These are phyloP conservation scores for Guadua angustifolia DNA, from an alignment of 176 grass and related monocot genomes.

Conservation along the genomic window DNA sequence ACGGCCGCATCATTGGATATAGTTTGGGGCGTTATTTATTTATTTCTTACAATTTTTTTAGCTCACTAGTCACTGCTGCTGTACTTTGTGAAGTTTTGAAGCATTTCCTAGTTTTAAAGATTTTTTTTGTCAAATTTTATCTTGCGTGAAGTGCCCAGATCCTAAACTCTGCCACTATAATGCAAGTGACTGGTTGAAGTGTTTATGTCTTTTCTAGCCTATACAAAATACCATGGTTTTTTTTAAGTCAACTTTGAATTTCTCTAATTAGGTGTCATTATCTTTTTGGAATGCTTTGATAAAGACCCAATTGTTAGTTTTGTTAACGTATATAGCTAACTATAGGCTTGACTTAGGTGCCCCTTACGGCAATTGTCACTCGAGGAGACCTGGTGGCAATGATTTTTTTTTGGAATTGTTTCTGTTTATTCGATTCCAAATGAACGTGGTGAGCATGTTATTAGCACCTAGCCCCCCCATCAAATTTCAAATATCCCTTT, in stretches of 20 bases:
- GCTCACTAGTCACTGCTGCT: not conserved
- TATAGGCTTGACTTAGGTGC: not conserved
- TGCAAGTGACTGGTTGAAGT: not conserved
- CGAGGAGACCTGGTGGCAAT: not conserved
- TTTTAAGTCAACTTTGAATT: constrained; percentile 15
- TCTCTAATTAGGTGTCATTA: constrained; percentile 15
- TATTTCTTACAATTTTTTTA: not conserved
- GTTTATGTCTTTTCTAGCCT: not conserved
- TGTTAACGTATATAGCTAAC: not conserved
- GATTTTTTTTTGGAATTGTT: not conserved
- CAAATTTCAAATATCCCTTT: not conserved
- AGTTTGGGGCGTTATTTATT: constrained; percentile 15
- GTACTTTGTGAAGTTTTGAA: constrained; percentile 25
- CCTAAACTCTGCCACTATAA: not conserved
- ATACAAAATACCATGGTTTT: not conserved
- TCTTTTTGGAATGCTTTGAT: constrained; percentile 20
- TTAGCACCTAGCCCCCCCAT: not conserved
- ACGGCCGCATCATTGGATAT: not conserved
- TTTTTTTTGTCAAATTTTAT: not conserved
- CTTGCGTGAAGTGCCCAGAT: not conserved
- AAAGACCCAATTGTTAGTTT: not conserved
- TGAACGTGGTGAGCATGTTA: constrained; percentile 9
- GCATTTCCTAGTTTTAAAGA: not conserved
- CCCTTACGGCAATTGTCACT: not conserved
- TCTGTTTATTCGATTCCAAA: constrained; percentile 7